phyloP scores from a whole-genome alignment of 2,329 filamentous ascomycete species.

The Fusarium pseudocircinatum region DNA sequence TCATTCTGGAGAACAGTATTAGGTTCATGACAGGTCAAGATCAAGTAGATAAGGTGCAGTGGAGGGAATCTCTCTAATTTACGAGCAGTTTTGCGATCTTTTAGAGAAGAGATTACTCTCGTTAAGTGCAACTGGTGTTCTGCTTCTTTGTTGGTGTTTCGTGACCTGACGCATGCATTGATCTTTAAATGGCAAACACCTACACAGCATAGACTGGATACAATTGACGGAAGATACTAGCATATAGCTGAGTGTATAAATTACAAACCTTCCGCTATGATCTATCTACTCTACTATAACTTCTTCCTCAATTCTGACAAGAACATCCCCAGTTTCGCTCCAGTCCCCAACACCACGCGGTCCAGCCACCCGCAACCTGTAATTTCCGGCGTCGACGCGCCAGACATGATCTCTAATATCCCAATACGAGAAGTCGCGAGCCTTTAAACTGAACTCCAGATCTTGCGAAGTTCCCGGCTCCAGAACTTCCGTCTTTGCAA shows the following conservation, averaged over 20 bases:
- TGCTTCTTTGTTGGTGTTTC: no score
- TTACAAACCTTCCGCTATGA: no score
- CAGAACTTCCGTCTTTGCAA: neutral
- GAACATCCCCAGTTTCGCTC: neutral
- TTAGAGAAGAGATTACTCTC: no score
- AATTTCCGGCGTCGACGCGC: neutral
- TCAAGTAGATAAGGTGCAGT: neutral
- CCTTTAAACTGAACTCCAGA: neutral
- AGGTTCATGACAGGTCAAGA: neutral
- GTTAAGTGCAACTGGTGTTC: no score
- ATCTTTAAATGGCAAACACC: no score
- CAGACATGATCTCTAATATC: neutral
- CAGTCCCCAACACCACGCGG: neutral
- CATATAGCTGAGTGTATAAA: no score
- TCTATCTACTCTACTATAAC: rapidly evolving
- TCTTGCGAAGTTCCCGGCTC: neutral
- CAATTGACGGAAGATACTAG: no score
- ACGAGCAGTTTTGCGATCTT: no score
- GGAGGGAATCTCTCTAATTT: no score
- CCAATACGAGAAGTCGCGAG: neutral
- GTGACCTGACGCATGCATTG: no score
- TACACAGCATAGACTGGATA: no score
- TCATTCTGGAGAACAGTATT: neutral
- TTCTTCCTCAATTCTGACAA: neutral
- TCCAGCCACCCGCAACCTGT: neutral